Conservation (phyloP, 257 asterid genomes). For the Forsythia viridissima region DNA sequence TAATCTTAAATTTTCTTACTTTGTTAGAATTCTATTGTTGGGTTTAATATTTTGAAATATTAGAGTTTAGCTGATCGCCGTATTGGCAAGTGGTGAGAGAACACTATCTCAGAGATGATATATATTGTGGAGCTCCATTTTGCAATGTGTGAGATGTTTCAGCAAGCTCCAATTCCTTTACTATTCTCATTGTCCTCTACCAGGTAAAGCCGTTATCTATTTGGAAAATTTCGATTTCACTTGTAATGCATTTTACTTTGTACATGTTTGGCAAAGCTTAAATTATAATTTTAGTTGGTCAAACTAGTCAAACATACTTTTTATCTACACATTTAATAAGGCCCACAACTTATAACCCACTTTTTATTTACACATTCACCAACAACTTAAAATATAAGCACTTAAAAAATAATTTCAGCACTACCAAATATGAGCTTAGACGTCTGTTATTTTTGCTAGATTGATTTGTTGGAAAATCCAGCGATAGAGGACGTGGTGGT, state of each 20-base stretch:
- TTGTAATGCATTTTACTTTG: background rate
- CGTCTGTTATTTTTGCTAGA: conserved; percentile 33
- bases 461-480: conserved; percentile 92
- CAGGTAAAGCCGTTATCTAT: conserved; percentile 45
- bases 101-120: conserved; percentile 89
- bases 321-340: too few species aligned
- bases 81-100: conserved; percentile 74
- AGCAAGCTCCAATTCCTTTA: conserved; percentile 41
- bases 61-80: conserved; percentile 21
- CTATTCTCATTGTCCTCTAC: conserved; percentile 69
- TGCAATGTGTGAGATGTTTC: conserved; percentile 68
- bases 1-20: background rate
- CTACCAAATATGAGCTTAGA: too few species aligned
- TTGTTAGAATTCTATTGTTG: background rate
- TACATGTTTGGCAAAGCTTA: too few species aligned
- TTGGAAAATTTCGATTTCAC: background rate
- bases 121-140: conserved; percentile 83
- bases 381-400: too few species aligned
- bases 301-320: too few species aligned
- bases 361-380: too few species aligned
- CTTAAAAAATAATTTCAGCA: too few species aligned
- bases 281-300: too few species aligned
- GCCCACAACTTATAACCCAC: too few species aligned
- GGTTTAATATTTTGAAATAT: background rate
- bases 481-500: conserved; percentile 89